phyloP scores from a whole-genome alignment of 805 yeast species.

The Sungouiella thailandica region DNA sequence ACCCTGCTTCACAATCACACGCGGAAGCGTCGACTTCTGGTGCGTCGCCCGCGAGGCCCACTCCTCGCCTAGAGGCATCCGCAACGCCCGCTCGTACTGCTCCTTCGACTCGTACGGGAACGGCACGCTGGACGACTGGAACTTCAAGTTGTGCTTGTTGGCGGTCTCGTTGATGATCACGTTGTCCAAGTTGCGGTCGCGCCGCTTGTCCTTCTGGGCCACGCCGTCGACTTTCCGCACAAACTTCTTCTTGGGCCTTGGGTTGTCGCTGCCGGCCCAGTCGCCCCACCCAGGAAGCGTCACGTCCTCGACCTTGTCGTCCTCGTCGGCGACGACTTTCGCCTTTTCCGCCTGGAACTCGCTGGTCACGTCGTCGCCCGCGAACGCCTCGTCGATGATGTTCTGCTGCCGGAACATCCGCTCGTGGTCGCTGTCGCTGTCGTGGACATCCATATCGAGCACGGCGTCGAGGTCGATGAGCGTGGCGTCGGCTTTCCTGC shows the following conservation, averaged over 20 bases:
- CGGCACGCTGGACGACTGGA: conserved; percentile 86
- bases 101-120: conserved; percentile 91
- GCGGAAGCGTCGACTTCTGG: conserved; percentile 85
- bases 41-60: conserved; percentile 89
- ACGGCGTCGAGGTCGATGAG: conserved; percentile 49
- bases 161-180: conserved; percentile 88
- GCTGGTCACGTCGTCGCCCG: conserved; percentile 89
- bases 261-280: conserved; percentile 71
- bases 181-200: conserved; percentile 67
- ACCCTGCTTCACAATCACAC: conserved; percentile 82
- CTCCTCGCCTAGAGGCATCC: conserved; percentile 96
- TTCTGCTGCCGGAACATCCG: conserved; percentile 74
- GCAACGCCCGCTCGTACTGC: conserved; percentile 88
- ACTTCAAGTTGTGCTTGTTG: conserved; percentile 79
- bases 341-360: conserved; percentile 79
- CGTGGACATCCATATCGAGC: conserved; percentile 45
- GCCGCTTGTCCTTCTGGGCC: conserved; percentile 62
- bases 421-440: conserved; percentile 29
- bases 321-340: conserved; percentile 66
- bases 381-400: conserved; percentile 86
- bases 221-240: conserved; percentile 75
- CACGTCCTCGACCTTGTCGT: conserved; percentile 78
- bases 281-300: conserved; percentile 98
- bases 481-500: conserved; percentile 26
- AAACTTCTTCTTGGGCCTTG: conserved; percentile 51